A percentile compares a stretch with the other conserved stretches of the same genome.
Conservation (phyloP, 2,329 filamentous ascomycete species). For the Aurifilum marmelostoma region DNA sequence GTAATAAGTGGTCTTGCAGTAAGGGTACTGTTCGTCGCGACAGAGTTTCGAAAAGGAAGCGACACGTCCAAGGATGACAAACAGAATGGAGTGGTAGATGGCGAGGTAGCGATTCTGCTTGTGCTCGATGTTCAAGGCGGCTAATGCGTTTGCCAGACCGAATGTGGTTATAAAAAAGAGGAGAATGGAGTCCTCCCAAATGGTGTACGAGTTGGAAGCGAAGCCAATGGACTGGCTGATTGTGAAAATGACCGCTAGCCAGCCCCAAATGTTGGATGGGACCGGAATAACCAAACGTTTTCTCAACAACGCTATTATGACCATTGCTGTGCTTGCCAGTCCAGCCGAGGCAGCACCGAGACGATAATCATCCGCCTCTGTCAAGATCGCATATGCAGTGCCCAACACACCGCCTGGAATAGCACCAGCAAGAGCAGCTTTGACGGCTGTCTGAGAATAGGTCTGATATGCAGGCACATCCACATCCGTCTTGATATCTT, state of each 20-base stretch:
- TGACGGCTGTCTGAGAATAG: constrained; percentile 44
- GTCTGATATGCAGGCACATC: constrained; percentile 40
- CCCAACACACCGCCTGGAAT: constrained; percentile 41
- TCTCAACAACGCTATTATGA: constrained; percentile 47
- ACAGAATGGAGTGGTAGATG: constrained; percentile 82
- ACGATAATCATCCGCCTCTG: constrained; percentile 45
- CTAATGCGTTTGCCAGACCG: constrained; percentile 72
- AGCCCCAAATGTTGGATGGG: constrained; percentile 85
- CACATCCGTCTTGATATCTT: constrained; percentile 39
- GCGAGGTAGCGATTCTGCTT: constrained; percentile 73
- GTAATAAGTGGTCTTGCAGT: constrained; percentile 94
- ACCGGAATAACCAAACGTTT: constrained; percentile 53
- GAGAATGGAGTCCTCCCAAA: constrained; percentile 96
- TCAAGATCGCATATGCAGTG: constrained; percentile 37
- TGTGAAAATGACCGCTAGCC: constrained; percentile 79
- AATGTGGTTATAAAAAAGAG: constrained; percentile 91
- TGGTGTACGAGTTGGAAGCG: constrained; percentile 96
- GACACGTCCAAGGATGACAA: constrained; percentile 76
- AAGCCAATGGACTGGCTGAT: constrained; percentile 91
- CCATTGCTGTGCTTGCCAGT: constrained; percentile 48
- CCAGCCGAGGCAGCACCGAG: constrained; percentile 47
- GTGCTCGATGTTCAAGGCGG: constrained; percentile 73
- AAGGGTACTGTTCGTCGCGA: constrained; percentile 97
- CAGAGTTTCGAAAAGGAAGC: constrained; percentile 91
- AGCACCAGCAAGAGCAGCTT: constrained; percentile 42